Conservation (phyloP, 331 rosid species). For the Quercus tomentella region DNA sequence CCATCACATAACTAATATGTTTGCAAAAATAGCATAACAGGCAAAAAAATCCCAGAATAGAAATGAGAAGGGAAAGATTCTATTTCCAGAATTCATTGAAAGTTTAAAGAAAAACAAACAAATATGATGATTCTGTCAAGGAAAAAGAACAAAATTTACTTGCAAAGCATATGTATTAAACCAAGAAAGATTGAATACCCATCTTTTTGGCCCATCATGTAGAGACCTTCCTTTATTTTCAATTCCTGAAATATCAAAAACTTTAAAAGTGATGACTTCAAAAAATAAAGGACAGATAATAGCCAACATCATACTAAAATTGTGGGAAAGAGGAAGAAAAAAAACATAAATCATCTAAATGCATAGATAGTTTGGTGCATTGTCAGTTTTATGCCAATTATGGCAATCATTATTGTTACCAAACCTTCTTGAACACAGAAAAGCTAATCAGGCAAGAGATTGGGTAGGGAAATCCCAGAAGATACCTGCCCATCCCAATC, state of each 20-base stretch:
- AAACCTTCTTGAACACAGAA: too few relatives aligned
- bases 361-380: too few relatives aligned
- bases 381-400: too few relatives aligned
- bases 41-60: background rate
- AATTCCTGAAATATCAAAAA: conserved; percentile 56
- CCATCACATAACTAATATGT: too few relatives aligned
- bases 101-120: background rate
- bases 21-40: too few relatives aligned
- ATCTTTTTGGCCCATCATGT: conserved; percentile 96
- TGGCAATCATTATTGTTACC: too few relatives aligned
- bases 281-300: background rate
- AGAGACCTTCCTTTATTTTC: conserved; percentile 90
- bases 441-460: too few relatives aligned
- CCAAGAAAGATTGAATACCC: conserved; percentile 90
- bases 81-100: background rate
- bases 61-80: background rate
- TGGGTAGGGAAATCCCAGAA: too few relatives aligned
- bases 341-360: too few relatives aligned
- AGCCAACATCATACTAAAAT: too few relatives aligned
- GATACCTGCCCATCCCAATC: too few relatives aligned
- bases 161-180: conserved; percentile 39
- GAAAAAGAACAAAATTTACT: background rate
- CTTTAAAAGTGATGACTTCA: conserved; percentile 21
- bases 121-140: background rate
- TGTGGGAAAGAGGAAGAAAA: too few relatives aligned